Evolutionary conservation across 208 protist species (phyloP).

Genomic region (Crithidia fasciculata): DNA sequence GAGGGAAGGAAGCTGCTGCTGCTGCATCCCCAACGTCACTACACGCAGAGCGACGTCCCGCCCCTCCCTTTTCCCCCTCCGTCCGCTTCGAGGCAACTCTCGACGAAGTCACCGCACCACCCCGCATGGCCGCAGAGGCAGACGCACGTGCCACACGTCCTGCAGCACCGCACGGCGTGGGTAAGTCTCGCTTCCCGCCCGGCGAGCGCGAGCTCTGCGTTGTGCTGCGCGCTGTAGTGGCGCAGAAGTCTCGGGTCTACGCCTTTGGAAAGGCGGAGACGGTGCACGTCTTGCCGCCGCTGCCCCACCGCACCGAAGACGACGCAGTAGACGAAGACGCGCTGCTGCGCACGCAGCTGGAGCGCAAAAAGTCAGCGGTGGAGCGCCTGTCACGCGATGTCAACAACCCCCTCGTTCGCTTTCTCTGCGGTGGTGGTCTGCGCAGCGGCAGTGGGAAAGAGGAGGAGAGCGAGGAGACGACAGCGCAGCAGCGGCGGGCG

Average conservation of each 20-base stretch:
- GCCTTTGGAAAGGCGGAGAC: constrained; percentile 73
- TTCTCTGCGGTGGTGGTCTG: constrained; percentile 20
- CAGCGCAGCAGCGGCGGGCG: constrained; percentile 21
- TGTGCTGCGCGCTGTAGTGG: constrained; percentile 75
- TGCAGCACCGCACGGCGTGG: constrained; percentile 14
- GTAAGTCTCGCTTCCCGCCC: constrained; percentile 26
- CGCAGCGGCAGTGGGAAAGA: constrained; percentile 10
- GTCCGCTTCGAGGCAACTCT: not conserved
- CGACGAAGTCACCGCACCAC: not conserved
- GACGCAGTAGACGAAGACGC: constrained; percentile 19
- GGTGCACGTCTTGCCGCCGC: constrained; percentile 81
- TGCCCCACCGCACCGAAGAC: constrained; percentile 32
- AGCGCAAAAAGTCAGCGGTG: constrained; percentile 17
- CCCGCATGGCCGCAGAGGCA: not conserved
- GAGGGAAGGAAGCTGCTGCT: too few species aligned
- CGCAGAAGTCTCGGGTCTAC: constrained; percentile 72
- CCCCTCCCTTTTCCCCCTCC: not conserved
- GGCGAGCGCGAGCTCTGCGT: constrained; percentile 64
- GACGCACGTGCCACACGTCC: constrained; percentile 18
- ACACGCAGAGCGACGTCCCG: too few species aligned
- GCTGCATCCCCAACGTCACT: too few species aligned
- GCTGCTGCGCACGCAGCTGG: constrained; percentile 24
- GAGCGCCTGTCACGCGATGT: constrained; percentile 8
- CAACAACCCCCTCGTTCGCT: constrained; percentile 34
- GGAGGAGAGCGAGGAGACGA: constrained; percentile 23